Percentiles rank a stretch among this genome's conserved stretches.
Conservation (phyloP, 208 protist genomes). For the Trypanosoma scelopori region DNA sequence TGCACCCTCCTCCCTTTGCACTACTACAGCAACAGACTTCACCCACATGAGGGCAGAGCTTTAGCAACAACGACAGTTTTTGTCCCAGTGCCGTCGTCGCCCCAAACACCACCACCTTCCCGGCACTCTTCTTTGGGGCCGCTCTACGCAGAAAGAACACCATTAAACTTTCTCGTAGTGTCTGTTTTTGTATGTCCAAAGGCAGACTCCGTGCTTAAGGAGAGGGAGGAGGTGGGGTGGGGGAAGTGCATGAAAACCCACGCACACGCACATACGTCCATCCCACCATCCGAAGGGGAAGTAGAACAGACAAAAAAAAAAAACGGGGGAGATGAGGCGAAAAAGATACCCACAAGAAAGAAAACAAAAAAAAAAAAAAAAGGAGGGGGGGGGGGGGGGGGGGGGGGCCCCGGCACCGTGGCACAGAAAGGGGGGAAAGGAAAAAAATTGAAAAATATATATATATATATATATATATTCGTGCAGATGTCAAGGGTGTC, state of each 20-base stretch:
- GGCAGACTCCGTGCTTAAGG: neutral
- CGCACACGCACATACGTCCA: no score
- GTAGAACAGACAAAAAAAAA: no score
- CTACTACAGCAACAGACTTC: slow-evolving; percentile 81
- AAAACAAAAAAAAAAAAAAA: no score
- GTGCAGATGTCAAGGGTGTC: neutral
- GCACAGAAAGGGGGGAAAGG: slow-evolving; percentile 9
- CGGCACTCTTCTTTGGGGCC: slow-evolving; percentile 13
- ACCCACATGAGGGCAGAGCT: slow-evolving; percentile 72
- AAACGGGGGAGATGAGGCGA: no score
- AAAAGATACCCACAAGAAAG: neutral
- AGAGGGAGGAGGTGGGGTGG: no score
- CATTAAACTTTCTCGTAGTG: slow-evolving; percentile 3
- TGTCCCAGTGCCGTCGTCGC: slow-evolving; percentile 92
- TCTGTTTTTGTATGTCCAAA: neutral
- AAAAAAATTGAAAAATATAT: slow-evolving; percentile 10
- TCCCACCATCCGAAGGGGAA: no score
- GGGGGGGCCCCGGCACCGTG: no score
- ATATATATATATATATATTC: slow-evolving; percentile 4
- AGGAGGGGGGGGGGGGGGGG: no score
- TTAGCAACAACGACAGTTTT: slow-evolving; percentile 92
- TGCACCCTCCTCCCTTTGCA: slow-evolving; percentile 19
- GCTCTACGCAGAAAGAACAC: slow-evolving; percentile 38
- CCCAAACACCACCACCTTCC: slow-evolving; percentile 91
- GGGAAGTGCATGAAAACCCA: no score